A percentile compares a stretch with the other conserved stretches of the same genome.
Evolutionary conservation across 176 grass and related monocot species (phyloP).

Genomic region (barley (Hordeum vulgare)): MorexV3_pseudomolecules_assembly NC_058524.1:536515712-536516211

Average conservation of each 20-base stretch:
- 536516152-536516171: no score
- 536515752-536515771: not conserved
- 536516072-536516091: not conserved
- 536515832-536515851: not conserved
- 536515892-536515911: not conserved
- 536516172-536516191: conserved; percentile 21
- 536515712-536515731: not conserved
- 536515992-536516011: not conserved
- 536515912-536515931: not conserved
- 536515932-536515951: not conserved
- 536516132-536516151: not conserved
- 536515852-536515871: not conserved
- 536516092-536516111: conserved; percentile 21
- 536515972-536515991: conserved; percentile 42
- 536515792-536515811: not conserved
- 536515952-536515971: not conserved
- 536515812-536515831: not conserved
- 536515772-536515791: not conserved
- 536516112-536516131: not conserved
- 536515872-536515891: not conserved
- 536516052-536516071: not conserved
- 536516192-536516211: conserved; percentile 21
- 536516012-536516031: conserved; percentile 27
- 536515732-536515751: not conserved
- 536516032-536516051: conserved; percentile 1